Evolutionary conservation across 2,329 filamentous ascomycete genomes (phyloP), one percentile per base, ranked within the genome.

Genomic region (Arthroderma sp.): DNA sequence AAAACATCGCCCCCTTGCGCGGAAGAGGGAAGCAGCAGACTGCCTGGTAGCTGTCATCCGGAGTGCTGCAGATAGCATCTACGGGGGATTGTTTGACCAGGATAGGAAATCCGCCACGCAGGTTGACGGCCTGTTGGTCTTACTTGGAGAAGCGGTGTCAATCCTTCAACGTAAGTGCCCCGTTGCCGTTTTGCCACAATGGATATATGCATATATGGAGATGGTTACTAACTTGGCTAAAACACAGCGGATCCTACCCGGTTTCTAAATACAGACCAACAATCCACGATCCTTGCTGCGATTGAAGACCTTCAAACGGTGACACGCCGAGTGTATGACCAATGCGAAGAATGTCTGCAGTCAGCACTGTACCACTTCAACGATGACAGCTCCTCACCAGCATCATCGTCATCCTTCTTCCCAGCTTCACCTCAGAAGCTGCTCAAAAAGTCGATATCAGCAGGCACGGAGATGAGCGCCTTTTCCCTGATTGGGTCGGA

Each of bases 61-160:
- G 44, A 91, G 84, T 58, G 82, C 89, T 2, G 83, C 85, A 46
- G 87, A 94, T 61, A 89, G 86, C 58, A 94, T 96, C 54, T 83
- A 85, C 46, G 89, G 89, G 45, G 89, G 89, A 1, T 70, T 95
- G 2, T 94, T 87, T 60, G 88, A 96, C 58, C 78, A 80, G 27
- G 75, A 77, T 11, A 77, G 84, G 8, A 83, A 88, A 56, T 80
- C 85, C 0, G 86, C 94, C 5, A 83, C 95, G 11, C 85, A 85
- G 54, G 84, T 93, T 50, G 89, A 96, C 55, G 88, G 88, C 43
- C 66, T 96, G 22, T 71, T 95, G 6, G 79, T 83, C 3, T 70
- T 96, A 9, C 73, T 96, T 1, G 88, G 86, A 42, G 89, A 96
- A 65, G 79, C 82, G 0, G 75, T 89, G 3, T 75, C 86, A 1